Conservation (phyloP, 2,329 filamentous ascomycete species). For the Drechslerella coelobrocha region DNA sequence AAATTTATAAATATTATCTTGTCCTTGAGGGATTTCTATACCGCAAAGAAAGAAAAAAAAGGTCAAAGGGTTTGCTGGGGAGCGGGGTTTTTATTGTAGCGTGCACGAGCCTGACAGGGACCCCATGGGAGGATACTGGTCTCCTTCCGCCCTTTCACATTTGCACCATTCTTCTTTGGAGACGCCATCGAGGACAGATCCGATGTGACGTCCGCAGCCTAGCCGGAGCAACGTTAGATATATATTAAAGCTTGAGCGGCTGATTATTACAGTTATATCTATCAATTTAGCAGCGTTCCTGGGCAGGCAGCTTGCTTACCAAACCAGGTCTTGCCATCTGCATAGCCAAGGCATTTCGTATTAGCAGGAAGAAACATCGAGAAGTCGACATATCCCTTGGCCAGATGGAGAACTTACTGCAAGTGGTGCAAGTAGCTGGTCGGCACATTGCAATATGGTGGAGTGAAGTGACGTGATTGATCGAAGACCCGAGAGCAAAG, state of each 20-base stretch:
- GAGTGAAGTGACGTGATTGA: neutral
- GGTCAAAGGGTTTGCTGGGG: neutral
- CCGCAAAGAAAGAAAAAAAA: neutral
- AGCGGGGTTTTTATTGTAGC: slow-evolving; percentile 23
- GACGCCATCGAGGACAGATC: slow-evolving; percentile 15
- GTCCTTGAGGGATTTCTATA: no score
- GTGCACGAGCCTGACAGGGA: slow-evolving; percentile 46
- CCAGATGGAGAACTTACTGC: slow-evolving; percentile 18
- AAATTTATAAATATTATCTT: no score
- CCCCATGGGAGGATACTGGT: slow-evolving; percentile 36
- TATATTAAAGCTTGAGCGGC: neutral
- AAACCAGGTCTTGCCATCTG: slow-evolving; percentile 50
- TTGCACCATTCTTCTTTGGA: slow-evolving; percentile 39
- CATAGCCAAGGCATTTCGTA: neutral
- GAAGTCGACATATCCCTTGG: neutral
- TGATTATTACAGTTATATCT: no score
- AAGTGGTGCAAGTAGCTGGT: slow-evolving; percentile 29
- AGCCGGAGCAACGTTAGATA: slow-evolving; percentile 1
- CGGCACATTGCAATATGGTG: slow-evolving; percentile 23
- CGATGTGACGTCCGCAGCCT: slow-evolving; percentile 39
- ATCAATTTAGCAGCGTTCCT: neutral
- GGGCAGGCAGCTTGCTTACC: slow-evolving; percentile 16
- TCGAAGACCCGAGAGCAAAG: no score
- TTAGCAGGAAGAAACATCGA: neutral
- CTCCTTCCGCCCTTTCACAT: slow-evolving; percentile 23